A percentile compares a stretch with the other conserved stretches of the same genome.
Evolutionary conservation across 2,329 filamentous ascomycete species (phyloP).

Genomic region (Talaromyces islandicus): DNA sequence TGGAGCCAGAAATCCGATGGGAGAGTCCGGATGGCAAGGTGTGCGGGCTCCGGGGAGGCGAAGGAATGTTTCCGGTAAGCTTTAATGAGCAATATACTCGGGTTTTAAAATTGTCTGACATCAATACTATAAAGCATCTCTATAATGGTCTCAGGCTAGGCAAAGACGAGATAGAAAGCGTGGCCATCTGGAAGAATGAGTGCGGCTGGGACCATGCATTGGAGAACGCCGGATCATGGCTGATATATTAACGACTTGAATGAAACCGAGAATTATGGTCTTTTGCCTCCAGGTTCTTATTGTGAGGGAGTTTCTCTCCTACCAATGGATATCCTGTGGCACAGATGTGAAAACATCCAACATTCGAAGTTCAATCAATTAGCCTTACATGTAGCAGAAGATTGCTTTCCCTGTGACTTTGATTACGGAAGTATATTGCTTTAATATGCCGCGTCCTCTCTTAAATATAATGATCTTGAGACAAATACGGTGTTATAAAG

Average conservation of each 20-base stretch:
- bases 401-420: no score
- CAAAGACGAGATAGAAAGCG: conserved; percentile 31
- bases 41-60: conserved; percentile 28
- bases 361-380: no score
- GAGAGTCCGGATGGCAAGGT: conserved; percentile 32
- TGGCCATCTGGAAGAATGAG: conserved; percentile 32
- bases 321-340: no score
- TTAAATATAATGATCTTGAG: no score
- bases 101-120: not conserved
- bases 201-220: conserved; percentile 32
- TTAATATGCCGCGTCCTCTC: no score
- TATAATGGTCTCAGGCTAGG: conserved; percentile 34
- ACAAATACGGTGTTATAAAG: no score
- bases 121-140: conserved; percentile 23
- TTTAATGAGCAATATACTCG: not conserved
- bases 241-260: conserved; percentile 21
- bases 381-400: no score
- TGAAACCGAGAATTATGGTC: not conserved
- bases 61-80: conserved; percentile 35
- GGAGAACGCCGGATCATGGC: conserved; percentile 28
- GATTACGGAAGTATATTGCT: no score
- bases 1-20: conserved; percentile 28
- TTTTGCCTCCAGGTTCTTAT: not conserved
- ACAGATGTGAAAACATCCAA: no score
- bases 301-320: no score